Evolutionary conservation across 495 filamentous ascomycete genomes (phyloP).

Genomic region (Cladorrhinum samala): DNA sequence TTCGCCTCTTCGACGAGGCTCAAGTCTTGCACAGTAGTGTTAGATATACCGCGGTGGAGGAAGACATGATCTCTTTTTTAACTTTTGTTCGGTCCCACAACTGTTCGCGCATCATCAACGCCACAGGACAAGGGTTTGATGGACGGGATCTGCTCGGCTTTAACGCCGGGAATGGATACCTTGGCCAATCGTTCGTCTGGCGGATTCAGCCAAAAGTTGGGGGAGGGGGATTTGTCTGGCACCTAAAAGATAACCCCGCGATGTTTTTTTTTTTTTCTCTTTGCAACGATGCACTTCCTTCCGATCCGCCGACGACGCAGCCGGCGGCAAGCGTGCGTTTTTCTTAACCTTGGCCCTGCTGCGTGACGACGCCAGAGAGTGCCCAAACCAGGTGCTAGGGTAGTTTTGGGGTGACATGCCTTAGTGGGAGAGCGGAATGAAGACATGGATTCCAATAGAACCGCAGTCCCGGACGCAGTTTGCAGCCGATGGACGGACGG

Average conservation of each 20-base stretch:
- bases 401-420: too few relatives aligned
- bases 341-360: background rate
- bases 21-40: too few relatives aligned
- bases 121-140: slow-evolving; percentile 12
- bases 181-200: slow-evolving; percentile 2
- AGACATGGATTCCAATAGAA: too few relatives aligned
- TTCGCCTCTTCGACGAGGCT: too few relatives aligned
- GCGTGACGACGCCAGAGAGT: background rate
- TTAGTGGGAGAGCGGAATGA: too few relatives aligned
- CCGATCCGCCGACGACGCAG: background rate
- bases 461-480: too few relatives aligned
- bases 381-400: too few relatives aligned
- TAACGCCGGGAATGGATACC: slow-evolving; percentile 20
- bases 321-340: background rate
- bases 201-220: slow-evolving; percentile 20
- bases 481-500: slow-evolving; percentile 16
- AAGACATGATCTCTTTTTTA: background rate
- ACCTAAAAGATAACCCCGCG: background rate
- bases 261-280: background rate
- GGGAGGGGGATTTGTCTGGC: background rate
- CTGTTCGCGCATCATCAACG: slow-evolving; percentile 11
- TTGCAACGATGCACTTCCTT: too few relatives aligned
- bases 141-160: slow-evolving; percentile 18
- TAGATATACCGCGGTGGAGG: too few relatives aligned
- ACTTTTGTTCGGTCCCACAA: slow-evolving; percentile 1